Evolutionary conservation across 306 rosid species (phyloP).

Genomic region (Rubus idaeus): DNA sequence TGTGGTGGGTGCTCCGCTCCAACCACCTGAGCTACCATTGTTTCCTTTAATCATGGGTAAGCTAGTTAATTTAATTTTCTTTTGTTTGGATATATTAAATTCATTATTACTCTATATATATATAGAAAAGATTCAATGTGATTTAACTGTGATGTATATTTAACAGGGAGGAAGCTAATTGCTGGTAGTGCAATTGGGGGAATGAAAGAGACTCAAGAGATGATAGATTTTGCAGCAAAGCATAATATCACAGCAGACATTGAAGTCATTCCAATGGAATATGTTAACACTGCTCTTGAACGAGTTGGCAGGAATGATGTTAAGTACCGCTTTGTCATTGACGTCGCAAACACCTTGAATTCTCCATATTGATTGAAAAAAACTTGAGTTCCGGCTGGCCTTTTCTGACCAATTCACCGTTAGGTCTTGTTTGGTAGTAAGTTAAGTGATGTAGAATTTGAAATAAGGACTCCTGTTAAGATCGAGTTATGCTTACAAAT

Average conservation of each 20-base stretch:
- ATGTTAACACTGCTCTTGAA: slow-evolving; percentile 51
- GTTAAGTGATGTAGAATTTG: no score
- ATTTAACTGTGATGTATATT: neutral
- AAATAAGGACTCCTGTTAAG: no score
- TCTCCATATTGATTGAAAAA: neutral
- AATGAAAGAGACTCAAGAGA: slow-evolving; percentile 38
- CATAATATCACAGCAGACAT: slow-evolving; percentile 44
- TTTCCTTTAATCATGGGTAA: slow-evolving; percentile 32
- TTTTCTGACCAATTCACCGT: no score
- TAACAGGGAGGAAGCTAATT: slow-evolving; percentile 16
- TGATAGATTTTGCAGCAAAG: slow-evolving; percentile 54
- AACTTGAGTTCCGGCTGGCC: no score
- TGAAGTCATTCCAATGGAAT: slow-evolving; percentile 45
- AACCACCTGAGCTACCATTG: slow-evolving; percentile 30
- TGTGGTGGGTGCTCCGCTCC: slow-evolving; percentile 29
- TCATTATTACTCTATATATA: neutral
- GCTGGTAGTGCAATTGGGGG: slow-evolving; percentile 39
- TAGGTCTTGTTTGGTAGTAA: no score
- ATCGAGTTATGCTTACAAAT: no score
- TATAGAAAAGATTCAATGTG: neutral
- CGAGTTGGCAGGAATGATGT: slow-evolving; percentile 45
- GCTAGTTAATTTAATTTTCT: neutral
- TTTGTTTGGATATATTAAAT: no score
- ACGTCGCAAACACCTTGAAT: slow-evolving; percentile 30
- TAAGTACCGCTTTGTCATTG: slow-evolving; percentile 53